These are phyloP conservation scores for Sordariomycetes sp. DNA, from an alignment of 2,329 filamentous ascomycete genomes.

Conservation along the genomic window DNA sequence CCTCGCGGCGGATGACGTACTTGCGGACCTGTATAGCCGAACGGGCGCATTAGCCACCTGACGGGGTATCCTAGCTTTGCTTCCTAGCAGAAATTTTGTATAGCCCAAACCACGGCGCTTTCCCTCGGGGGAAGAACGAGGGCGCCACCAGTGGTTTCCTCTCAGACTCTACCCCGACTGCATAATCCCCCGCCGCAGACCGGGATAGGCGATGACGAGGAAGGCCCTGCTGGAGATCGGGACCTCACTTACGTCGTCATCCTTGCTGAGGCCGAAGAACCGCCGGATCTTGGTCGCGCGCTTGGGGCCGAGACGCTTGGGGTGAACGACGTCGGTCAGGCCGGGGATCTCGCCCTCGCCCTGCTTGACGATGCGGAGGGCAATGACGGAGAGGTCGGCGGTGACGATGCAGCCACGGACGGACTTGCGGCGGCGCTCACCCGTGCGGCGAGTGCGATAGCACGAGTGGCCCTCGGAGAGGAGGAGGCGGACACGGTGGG, in stretches of 20 bases:
- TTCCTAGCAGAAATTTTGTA: neutral
- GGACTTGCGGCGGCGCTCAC: slow-evolving; percentile 99
- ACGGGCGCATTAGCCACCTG: slow-evolving; percentile 18
- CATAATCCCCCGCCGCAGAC: slow-evolving; percentile 27
- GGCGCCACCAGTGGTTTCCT: slow-evolving; percentile 13
- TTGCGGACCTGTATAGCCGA: slow-evolving; percentile 65
- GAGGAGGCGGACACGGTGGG: slow-evolving; percentile 95
- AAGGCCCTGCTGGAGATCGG: slow-evolving; percentile 30
- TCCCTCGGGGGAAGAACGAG: neutral
- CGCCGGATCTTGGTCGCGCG: slow-evolving; percentile 98
- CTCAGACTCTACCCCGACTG: slow-evolving; percentile 49
- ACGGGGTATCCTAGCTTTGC: neutral
- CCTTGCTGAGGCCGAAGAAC: slow-evolving; percentile 99
- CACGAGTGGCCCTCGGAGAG: slow-evolving; percentile 95
- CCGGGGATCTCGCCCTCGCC: slow-evolving; percentile 89
- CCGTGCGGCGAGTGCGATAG: slow-evolving; percentile 95
- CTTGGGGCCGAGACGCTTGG: slow-evolving; percentile 99
- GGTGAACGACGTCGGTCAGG: slow-evolving; percentile 93
- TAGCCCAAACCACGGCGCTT: slow-evolving; percentile 2
- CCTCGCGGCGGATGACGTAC: slow-evolving; percentile 98
- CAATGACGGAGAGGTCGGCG: slow-evolving; percentile 88
- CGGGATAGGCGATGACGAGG: slow-evolving; percentile 60
- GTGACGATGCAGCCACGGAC: slow-evolving; percentile 98
- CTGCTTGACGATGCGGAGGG: slow-evolving; percentile 95
- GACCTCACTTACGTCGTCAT: slow-evolving; percentile 88